Evolutionary conservation across 2,329 filamentous ascomycete genomes (phyloP).

Genomic region (Exophiala sp.): DNA sequence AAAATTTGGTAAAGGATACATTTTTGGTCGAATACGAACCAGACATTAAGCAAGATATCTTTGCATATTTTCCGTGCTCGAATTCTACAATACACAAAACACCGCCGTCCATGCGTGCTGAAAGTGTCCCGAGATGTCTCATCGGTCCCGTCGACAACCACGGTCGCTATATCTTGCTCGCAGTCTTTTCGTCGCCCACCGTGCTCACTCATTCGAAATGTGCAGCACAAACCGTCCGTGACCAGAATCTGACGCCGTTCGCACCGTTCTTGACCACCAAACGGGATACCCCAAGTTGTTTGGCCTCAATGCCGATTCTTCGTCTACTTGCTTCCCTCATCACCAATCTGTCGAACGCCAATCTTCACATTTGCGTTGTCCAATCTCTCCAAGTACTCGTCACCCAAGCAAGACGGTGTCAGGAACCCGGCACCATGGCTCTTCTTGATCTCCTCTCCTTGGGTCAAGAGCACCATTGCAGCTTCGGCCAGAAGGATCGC

Average conservation of each 20-base stretch:
- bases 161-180: too few species aligned
- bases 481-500: constrained; percentile 44
- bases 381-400: constrained; percentile 45
- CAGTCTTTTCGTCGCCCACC: too few species aligned
- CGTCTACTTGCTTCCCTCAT: constrained; percentile 27
- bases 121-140: too few species aligned
- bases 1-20: too few species aligned
- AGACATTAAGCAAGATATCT: too few species aligned
- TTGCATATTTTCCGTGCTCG: too few species aligned
- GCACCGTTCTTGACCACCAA: not conserved
- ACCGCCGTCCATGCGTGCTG: too few species aligned
- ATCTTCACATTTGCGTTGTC: constrained; percentile 43
- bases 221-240: not conserved
- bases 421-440: constrained; percentile 46
- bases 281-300: not conserved
- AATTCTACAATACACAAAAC: too few species aligned
- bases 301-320: not conserved
- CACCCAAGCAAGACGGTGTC: constrained; percentile 47
- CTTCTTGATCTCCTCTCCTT: constrained; percentile 39
- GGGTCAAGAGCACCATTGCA: constrained; percentile 41
- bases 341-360: constrained; percentile 31
- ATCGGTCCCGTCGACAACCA: too few species aligned
- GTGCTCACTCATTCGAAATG: not conserved
- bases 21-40: too few species aligned
- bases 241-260: too few species aligned